Evolutionary conservation across 495 filamentous ascomycete species (phyloP), one percentile per base, ranked within the genome.

Genomic region (Neurospora sp.): DNA sequence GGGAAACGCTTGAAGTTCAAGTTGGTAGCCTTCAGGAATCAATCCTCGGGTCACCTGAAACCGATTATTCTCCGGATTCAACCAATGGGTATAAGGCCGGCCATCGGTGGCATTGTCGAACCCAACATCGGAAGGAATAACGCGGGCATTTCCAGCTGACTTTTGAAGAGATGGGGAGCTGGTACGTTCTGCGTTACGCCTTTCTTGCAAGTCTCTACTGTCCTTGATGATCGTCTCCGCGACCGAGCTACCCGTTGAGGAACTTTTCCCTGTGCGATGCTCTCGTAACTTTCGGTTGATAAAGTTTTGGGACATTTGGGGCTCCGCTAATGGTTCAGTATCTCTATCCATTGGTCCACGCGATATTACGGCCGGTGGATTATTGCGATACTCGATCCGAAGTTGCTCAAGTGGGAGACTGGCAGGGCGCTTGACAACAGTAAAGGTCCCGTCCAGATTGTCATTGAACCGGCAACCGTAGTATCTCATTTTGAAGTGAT

Each of bases 371-470:
- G 22, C 40, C 6, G 68, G n/a, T 2, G 45, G 10, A 1, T 31
- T 35, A 17, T 39, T 31, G 42, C 5, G n/a, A 8, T 22, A 35
- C 5, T 35, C 53, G 14, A 65, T 65, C 22, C 53, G 53, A 65
- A 65, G 53, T 65, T 65, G 53, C 22, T 65, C 53, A 17, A 65
- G 14, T 16, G 53, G 44, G 6, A 65, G 22, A 65, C 12, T 35
- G 12, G 27, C 12, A n/a, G n/a, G n/a, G 4, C 38, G 45, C 8
- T 45, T 17, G 3, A 72, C 7, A 42, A 75, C 27, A 0, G 74
- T 69, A 68, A 78, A 72, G 2, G 76, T 78, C 10, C 73, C 74
- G 41, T 78, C 76, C 8, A 74, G 41, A 37, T 78, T 78, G 68
- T 78, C 76, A 48, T 78, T 78, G 4, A 78, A 16, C 5, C 27